These are phyloP conservation scores for Polymyxa betae DNA, from an alignment of 208 protist genomes.

Conservation along the genomic window DNA sequence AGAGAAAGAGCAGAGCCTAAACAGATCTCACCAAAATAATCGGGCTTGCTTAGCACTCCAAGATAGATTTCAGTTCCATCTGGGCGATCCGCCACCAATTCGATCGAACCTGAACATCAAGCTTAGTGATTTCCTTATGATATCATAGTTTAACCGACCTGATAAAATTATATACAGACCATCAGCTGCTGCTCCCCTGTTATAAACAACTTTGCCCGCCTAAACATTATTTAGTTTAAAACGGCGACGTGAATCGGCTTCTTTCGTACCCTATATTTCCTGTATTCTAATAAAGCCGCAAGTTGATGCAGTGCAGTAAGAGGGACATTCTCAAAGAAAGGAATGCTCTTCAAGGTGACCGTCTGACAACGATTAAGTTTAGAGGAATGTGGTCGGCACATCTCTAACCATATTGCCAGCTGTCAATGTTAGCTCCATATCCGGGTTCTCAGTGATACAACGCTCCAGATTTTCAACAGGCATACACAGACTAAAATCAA, in stretches of 20 bases:
- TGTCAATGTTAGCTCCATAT: background rate
- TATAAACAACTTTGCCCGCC: background rate
- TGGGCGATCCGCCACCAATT: background rate
- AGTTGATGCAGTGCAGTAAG: background rate
- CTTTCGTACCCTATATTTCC: background rate
- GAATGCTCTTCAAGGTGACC: slow-evolving; percentile 2
- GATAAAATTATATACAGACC: slow-evolving; percentile 14
- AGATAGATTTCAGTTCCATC: slow-evolving; percentile 13
- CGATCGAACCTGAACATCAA: background rate
- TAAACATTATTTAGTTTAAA: background rate
- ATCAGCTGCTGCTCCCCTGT: background rate
- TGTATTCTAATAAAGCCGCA: slow-evolving; percentile 16
- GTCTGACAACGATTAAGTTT: background rate
- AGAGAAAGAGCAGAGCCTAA: background rate
- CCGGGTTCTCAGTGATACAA: background rate
- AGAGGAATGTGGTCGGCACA: background rate
- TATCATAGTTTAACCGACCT: background rate
- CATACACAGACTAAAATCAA: background rate
- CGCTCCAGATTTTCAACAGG: background rate
- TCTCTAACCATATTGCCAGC: slow-evolving; percentile 13
- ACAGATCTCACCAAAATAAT: slow-evolving; percentile 4
- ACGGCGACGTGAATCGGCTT: background rate
- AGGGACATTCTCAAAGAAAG: background rate
- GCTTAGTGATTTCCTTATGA: too few species aligned
- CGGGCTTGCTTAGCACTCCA: background rate